Evolutionary conservation across 1,284 basidiomycete genomes (phyloP), one percentile per base, ranked within the genome.

Genomic region (Thecaphora thlaspeos): DNA sequence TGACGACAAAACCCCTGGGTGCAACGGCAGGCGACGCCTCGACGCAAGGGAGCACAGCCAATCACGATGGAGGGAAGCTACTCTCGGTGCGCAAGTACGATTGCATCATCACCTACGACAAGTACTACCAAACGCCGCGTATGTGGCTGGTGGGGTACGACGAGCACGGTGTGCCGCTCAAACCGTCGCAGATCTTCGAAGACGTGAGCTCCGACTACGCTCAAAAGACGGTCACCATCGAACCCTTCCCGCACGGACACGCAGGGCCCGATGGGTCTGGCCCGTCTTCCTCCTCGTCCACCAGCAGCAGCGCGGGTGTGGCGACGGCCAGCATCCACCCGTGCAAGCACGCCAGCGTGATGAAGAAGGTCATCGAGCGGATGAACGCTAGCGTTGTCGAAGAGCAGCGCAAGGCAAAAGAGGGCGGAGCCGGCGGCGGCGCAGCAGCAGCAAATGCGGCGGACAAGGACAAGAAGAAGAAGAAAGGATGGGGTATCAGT

Each of bases 31-130:
- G 8, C 8, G 8, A 30, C 28, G 28, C 8, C 28, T 80, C 89
- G 53, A 88, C n/a, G n/a, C n/a, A n/a, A n/a, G n/a, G n/a, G n/a
- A n/a, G n/a, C n/a, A n/a, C n/a, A n/a, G n/a, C n/a, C n/a, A n/a
- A n/a, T n/a, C n/a, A n/a, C 2, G 55, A 49, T 34, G 70, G 48
- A 26, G 52, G 43, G 55, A 96, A 96, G 73, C 82, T 98, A 22
- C 82, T 97, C 39, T 90, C 91, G 82, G 91, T 98, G 41, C 86
- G 94, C 72, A 98, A 93, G 21, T 99, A 99, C 82, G 95, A 99
- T 80, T 95, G 96, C 77, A 90, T 96, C 86, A 98, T 99, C 81
- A 92, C 90, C 36, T 98, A 98, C 81, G 94, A 98, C 84, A 98
- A 98, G 46, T 77, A 76, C 65, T 66, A 72, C 40, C 66, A 74